A percentile compares a stretch with the other conserved stretches of the same genome.
phyloP scores from a whole-genome alignment of 192 early-diverging fungal genomes.

The Allomyces arbusculus region DNA sequence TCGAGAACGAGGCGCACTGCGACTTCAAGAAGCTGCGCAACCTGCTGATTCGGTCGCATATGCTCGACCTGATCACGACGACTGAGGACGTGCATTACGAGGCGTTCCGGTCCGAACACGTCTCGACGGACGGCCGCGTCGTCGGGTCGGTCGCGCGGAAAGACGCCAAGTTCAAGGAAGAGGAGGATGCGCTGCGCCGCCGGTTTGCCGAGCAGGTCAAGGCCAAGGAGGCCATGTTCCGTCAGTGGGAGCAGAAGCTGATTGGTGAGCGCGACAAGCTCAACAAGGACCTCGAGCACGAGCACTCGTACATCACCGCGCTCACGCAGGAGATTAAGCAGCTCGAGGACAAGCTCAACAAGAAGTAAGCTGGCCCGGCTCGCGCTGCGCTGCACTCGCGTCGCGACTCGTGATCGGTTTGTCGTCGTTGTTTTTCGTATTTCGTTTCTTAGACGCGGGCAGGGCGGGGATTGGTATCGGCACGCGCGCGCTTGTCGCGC shows the following conservation, averaged over 20 bases:
- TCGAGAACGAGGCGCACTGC: conserved; percentile 96
- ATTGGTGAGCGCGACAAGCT: conserved; percentile 95
- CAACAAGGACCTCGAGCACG: conserved; percentile 92
- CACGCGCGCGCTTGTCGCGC: too few species aligned
- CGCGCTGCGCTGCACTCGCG: too few species aligned
- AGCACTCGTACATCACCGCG: conserved; percentile 42
- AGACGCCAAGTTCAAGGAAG: conserved; percentile 88
- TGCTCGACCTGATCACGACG: conserved; percentile 81
- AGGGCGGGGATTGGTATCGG: too few species aligned
- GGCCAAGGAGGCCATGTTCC: conserved; percentile 90
- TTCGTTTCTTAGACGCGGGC: too few species aligned
- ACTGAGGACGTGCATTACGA: conserved; percentile 96
- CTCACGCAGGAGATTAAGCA: conserved; percentile 46
- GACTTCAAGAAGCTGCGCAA: conserved; percentile 94
- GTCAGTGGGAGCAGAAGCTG: conserved; percentile 87
- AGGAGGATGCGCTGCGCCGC: conserved; percentile 86
- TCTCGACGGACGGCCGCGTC: conserved; percentile 45
- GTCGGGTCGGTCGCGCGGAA: conserved; percentile 23
- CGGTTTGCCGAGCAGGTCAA: conserved; percentile 97
- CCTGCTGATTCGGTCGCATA: conserved; percentile 89
- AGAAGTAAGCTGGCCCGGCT: not conserved
- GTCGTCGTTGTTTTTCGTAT: too few species aligned
- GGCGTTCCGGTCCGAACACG: conserved; percentile 63
- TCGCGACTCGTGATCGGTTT: too few species aligned
- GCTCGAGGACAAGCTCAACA: conserved; percentile 63